These are phyloP conservation scores for Pueraria montana DNA, from an alignment of 306 rosid genomes.

Conservation along the genomic window DNA sequence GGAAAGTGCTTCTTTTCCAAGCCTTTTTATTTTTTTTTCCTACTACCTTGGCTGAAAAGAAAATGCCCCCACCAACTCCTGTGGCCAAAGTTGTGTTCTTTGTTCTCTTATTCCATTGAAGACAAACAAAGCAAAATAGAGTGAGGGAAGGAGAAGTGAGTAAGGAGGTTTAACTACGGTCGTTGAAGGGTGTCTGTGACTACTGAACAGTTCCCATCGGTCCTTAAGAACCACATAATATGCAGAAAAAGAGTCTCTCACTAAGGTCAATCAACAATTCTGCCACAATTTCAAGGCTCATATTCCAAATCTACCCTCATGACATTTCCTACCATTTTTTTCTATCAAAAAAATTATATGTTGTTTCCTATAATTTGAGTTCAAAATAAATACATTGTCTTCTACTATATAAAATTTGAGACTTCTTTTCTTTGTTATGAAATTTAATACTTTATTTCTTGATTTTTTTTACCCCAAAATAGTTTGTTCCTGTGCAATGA, in stretches of 20 bases:
- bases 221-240: conserved; percentile 70
- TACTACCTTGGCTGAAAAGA: conserved; percentile 50
- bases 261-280: conserved; percentile 45
- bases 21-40: background rate
- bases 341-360: no score
- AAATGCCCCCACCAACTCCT: conserved; percentile 49
- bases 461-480: background rate
- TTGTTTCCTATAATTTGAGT: background rate
- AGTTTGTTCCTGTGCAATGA: background rate
- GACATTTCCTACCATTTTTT: background rate
- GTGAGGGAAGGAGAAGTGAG: conserved; percentile 8
- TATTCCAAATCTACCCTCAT: conserved; percentile 45
- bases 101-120: conserved; percentile 47
- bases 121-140: conserved; percentile 1
- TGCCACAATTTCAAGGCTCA: conserved; percentile 33
- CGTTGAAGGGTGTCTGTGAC: conserved; percentile 57
- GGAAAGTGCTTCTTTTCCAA: background rate
- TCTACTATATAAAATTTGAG: background rate
- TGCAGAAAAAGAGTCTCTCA: conserved; percentile 39
- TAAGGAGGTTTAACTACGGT: conserved; percentile 51
- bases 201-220: conserved; percentile 55
- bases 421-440: background rate
- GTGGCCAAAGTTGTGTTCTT: conserved; percentile 38
- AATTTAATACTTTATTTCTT: background rate
- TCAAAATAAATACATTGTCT: background rate